Conservation (phyloP, 768 basidiomycete genomes). For the Pleurotus tuoliensis region DNA sequence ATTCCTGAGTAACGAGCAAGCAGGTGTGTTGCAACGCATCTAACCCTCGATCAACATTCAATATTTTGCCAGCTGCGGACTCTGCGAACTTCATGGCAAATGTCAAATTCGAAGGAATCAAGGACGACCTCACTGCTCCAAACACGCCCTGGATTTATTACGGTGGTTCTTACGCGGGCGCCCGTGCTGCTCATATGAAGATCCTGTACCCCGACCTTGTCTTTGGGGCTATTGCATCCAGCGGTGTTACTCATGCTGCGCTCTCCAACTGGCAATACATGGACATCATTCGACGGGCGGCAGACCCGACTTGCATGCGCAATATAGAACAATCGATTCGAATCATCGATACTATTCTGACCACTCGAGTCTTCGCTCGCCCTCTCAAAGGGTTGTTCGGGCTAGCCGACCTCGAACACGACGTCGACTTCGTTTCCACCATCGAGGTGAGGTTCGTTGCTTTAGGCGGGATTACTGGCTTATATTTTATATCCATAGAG, state of each 20-base stretch:
- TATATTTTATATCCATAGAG: conserved; percentile 26
- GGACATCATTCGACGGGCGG: conserved; percentile 72
- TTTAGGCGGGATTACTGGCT: conserved; percentile 13
- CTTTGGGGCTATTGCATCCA: conserved; percentile 85
- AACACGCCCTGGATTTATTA: conserved; percentile 89
- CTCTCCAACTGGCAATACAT: conserved; percentile 86
- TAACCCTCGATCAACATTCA: neutral
- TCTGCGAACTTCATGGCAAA: conserved; percentile 88
- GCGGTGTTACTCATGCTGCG: conserved; percentile 83
- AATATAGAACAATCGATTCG: conserved; percentile 55
- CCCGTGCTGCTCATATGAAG: conserved; percentile 88
- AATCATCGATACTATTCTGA: conserved; percentile 61
- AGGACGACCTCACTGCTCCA: conserved; percentile 68
- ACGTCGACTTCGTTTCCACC: conserved; percentile 75
- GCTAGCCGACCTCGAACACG: conserved; percentile 58
- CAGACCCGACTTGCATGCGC: conserved; percentile 57
- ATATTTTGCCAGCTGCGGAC: conserved; percentile 57
- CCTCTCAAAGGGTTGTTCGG: conserved; percentile 77
- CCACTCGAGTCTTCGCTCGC: conserved; percentile 38
- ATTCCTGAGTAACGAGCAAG: conserved; percentile 73
- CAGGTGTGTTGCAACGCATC: neutral
- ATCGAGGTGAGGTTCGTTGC: conserved; percentile 44
- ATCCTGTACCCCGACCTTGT: conserved; percentile 85
- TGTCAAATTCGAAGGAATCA: conserved; percentile 69
- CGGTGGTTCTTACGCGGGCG: conserved; percentile 92